Conservation (phyloP, 2,329 filamentous ascomycete genomes). For the Beauveria asiatica region DNA sequence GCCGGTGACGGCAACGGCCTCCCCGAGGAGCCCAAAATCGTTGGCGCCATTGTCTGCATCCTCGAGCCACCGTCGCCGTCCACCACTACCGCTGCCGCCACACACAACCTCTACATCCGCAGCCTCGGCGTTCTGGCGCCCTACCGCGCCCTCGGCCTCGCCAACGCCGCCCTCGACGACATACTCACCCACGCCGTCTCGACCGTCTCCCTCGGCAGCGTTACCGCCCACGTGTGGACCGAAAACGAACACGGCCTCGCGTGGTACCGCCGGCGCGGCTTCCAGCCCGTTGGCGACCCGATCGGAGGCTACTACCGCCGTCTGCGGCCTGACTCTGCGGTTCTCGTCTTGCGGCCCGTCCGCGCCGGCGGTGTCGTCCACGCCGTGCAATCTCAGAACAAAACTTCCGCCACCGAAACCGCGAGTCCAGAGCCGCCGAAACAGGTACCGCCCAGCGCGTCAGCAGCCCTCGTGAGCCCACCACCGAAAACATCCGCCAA, state of each 20-base stretch:
- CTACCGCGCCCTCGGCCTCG: slow-evolving; percentile 52
- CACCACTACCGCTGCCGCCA: slow-evolving; percentile 6
- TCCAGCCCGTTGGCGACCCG: slow-evolving; percentile 38
- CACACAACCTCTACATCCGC: slow-evolving; percentile 53
- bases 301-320: slow-evolving; percentile 54
- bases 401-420: not conserved
- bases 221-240: slow-evolving; percentile 63
- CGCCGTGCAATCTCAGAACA: slow-evolving; percentile 15
- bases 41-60: slow-evolving; percentile 56
- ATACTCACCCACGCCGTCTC: slow-evolving; percentile 27
- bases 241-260: slow-evolving; percentile 53
- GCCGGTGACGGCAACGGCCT: slow-evolving; percentile 28
- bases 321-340: slow-evolving; percentile 52
- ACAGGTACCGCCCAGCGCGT: slow-evolving; percentile 16
- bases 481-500: slow-evolving; percentile 18
- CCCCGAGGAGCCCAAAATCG: slow-evolving; percentile 36
- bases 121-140: slow-evolving; percentile 55
- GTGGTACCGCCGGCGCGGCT: slow-evolving; percentile 55
- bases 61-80: slow-evolving; percentile 33
- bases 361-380: slow-evolving; percentile 19
- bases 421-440: not conserved
- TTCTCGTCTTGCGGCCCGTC: slow-evolving; percentile 44
- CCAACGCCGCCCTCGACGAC: slow-evolving; percentile 46
- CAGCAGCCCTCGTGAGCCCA: slow-evolving; percentile 25
- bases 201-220: slow-evolving; percentile 22